Evolutionary conservation across 129 eudicot species (phyloP), one percentile per base, ranked within the genome.

Genomic region (Chrysanthemum lavandulifolium): DNA sequence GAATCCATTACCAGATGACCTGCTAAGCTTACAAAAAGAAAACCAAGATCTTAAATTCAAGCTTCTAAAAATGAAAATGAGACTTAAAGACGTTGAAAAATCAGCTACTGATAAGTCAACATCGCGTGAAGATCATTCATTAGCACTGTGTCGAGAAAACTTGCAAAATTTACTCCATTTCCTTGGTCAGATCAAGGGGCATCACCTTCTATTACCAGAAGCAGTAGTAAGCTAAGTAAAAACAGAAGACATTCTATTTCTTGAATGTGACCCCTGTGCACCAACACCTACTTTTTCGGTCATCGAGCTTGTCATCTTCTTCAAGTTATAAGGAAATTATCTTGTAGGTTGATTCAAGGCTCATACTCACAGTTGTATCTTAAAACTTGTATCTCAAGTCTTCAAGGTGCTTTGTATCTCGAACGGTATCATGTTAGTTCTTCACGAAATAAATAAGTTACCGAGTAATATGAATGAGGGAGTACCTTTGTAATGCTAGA

Each of bases 11-110:
- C 19, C 80, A 2, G 80, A 73, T 36, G 96, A 85, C 79, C 29
- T 84, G 18, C 68, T 82, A 13, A 80, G 74, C 29, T 78, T 95
- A 71, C 73, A 73, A 61, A 80, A 78, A 78, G 95, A 91, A 83
- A 95, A 95, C 23, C 89, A 91, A 74, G 96, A 86, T 76, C 89
- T 95, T 5, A 91, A 91, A 80, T 29, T 88, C 14, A 92, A 91
- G 91, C 81, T 95, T 15, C 18, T 85, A 33, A 88, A 95, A 61
- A 71, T 82, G 79, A 95, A 84, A 81, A 82, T 85, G 87, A 82
- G 64, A 69, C 9, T 90, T 67, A 83, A 79, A 67, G 96, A 90
- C 65, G 52, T 82, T 13, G 86, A 90, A 29, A 85, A 47, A 36
- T 15, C 74, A 5, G 33, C 65, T 64, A 65, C 78, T 45, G 87